Base-by-base conservation (phyloP, 2,329 filamentous ascomycete species). In the Eutypa lata region DNA sequence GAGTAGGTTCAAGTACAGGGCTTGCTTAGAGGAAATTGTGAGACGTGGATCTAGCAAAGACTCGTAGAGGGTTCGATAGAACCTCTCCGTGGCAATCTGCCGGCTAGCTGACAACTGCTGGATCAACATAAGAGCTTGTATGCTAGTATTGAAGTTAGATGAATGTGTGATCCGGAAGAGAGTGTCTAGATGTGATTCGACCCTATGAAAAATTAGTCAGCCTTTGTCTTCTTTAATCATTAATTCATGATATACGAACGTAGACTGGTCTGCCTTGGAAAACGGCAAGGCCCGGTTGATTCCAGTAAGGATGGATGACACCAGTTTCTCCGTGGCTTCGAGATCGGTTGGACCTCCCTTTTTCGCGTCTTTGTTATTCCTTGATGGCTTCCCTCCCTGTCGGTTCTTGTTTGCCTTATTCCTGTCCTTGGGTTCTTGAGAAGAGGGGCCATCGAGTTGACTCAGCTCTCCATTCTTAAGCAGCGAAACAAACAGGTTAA, bases 101-200 rank as follows among this genome's bases (percentile, higher is more conserved):
- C 94, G 91, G 3, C 87, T 83, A 1, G 86, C 79, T 1, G 91
- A 90, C 26, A 99, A 82, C 69, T 97, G 94, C 68, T 97, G 94
- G 60, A 99, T 95, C 47, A 99, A 78, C 74, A 96, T 88, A 59
- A 99, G 81, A 33, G 94, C 93, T 72, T 99, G 94, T 37, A 99
- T 90, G 67, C 91, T 94, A 1, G 94, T 99, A 74, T 97, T 99
- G 81, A 99, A 97, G 71, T 99, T 99, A 52, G 93, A 91, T 1
- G 93, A 97, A 72, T 99, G 94, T 0, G 94, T 96, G 64, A 99
- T 94, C 63, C 86, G 87, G 80, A 97, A 99, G 24, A 99, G 81
- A 3, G 93, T 97, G 67, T 97, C 89, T 53, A 99, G 83, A 66
- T 99, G 93, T 53, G 87, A 86, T 65, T 95, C 90, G 59, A 97